Conservation (phyloP, 1,139 yeast genomes). For the Entelexis paramagnoliae region DNA sequence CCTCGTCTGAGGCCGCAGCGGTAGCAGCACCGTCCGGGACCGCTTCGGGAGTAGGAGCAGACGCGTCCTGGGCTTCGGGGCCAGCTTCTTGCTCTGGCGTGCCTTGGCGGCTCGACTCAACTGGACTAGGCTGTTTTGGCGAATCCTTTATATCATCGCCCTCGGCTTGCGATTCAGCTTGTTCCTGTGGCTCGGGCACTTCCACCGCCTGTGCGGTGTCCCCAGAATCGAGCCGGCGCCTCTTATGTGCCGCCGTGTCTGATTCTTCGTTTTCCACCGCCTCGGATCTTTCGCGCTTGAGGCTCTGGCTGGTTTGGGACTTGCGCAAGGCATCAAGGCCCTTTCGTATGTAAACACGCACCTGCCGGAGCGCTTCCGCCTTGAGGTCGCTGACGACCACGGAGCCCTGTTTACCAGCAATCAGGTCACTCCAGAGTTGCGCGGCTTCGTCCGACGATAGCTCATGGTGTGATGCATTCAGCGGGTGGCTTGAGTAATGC, state of each 20-base stretch:
- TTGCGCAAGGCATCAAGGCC: slow-evolving; percentile 10
- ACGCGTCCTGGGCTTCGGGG: too few relatives aligned
- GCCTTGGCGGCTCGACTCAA: too few relatives aligned
- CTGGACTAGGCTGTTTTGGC: too few relatives aligned
- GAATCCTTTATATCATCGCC: too few relatives aligned
- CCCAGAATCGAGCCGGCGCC: background rate
- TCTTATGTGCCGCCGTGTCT: background rate
- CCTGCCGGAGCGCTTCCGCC: slow-evolving; percentile 12
- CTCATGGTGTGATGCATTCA: slow-evolving; percentile 6
- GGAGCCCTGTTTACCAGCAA: background rate
- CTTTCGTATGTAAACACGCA: slow-evolving; percentile 10
- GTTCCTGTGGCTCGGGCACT: background rate
- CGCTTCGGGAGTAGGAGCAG: too few relatives aligned
- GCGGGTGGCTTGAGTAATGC: slow-evolving; percentile 13
- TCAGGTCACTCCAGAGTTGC: slow-evolving; percentile 8
- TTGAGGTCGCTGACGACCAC: slow-evolving; percentile 5
- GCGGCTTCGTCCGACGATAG: background rate
- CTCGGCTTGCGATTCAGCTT: too few relatives aligned
- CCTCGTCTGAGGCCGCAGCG: too few relatives aligned
- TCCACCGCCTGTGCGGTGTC: background rate
- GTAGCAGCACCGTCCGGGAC: too few relatives aligned
- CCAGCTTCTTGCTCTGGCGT: background rate
- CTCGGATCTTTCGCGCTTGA: background rate
- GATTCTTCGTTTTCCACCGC: background rate
- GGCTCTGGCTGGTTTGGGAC: background rate